phyloP scores from a whole-genome alignment of 2,329 filamentous ascomycete genomes.

The Aspergillus sp. region DNA sequence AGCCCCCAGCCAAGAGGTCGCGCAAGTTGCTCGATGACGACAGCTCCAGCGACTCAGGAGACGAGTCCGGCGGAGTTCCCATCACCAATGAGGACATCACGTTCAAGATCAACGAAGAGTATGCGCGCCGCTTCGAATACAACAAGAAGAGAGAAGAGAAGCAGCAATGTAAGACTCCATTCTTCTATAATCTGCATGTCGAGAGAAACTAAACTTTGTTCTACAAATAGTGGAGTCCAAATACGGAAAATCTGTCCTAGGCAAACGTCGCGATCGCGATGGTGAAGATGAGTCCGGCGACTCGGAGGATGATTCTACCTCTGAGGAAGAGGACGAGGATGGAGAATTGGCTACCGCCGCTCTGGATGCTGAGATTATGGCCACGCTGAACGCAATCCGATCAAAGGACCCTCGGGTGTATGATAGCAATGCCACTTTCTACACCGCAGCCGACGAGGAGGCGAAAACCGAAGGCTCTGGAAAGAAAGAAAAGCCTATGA shows the following conservation, averaged over 20 bases:
- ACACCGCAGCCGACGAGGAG: constrained; percentile 63
- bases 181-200: not conserved
- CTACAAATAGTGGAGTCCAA: constrained; percentile 77
- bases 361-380: constrained; percentile 83
- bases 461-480: constrained; percentile 36
- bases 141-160: constrained; percentile 96
- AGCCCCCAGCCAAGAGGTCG: constrained; percentile 45
- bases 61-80: constrained; percentile 44
- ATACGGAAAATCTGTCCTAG: constrained; percentile 57
- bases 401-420: constrained; percentile 91
- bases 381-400: constrained; percentile 82
- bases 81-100: constrained; percentile 35
- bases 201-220: constrained; percentile 1
- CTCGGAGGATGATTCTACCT: constrained; percentile 67
- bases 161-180: constrained; percentile 50
- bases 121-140: constrained; percentile 84
- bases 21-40: constrained; percentile 45
- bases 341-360: constrained; percentile 82
- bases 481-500: constrained; percentile 81
- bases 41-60: constrained; percentile 42
- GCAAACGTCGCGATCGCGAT: constrained; percentile 39
- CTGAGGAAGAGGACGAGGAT: constrained; percentile 84
- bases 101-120: constrained; percentile 88
- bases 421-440: constrained; percentile 78
- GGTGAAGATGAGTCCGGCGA: constrained; percentile 51